Percentiles rank a stretch among this genome's conserved stretches.
Evolutionary conservation across 495 filamentous ascomycete genomes (phyloP).

Genomic region (Penicillium subrubescens): DNA sequence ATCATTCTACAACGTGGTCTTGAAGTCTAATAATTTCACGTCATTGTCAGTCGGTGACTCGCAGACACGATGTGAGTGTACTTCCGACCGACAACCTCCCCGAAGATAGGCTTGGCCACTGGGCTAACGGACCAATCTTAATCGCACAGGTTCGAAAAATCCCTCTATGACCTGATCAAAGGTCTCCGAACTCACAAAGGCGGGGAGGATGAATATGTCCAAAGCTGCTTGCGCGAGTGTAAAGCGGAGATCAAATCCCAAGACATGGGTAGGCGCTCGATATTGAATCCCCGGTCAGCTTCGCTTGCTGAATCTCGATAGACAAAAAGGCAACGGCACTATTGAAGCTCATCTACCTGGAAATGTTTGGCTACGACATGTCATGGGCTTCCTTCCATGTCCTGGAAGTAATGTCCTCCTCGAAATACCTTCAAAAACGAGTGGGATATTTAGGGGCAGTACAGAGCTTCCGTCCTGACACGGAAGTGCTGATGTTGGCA

Average conservation of each 20-base stretch:
- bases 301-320: conserved; percentile 38
- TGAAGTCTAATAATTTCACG: neutral
- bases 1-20: neutral
- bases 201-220: conserved; percentile 89
- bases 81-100: neutral
- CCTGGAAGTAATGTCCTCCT: conserved; percentile 95
- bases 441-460: conserved; percentile 96
- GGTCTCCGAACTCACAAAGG: conserved; percentile 93
- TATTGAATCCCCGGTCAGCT: neutral
- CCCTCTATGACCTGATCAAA: conserved; percentile 96
- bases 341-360: conserved; percentile 92
- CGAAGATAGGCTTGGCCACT: neutral
- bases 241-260: conserved; percentile 83
- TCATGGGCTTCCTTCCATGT: conserved; percentile 99
- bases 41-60: neutral
- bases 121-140: conserved; percentile 4
- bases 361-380: conserved; percentile 99
- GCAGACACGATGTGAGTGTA: conserved; percentile 14
- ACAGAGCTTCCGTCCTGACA: conserved; percentile 93
- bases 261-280: conserved; percentile 72
- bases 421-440: conserved; percentile 91
- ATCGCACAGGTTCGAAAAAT: conserved; percentile 88
- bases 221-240: conserved; percentile 90
- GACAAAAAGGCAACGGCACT: conserved; percentile 96
- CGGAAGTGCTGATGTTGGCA: conserved; percentile 95